Percentiles rank a stretch among this genome's conserved stretches.
These are phyloP conservation scores for Cercophora samala DNA, from an alignment of 495 filamentous ascomycete species.

Conservation along the genomic window DNA sequence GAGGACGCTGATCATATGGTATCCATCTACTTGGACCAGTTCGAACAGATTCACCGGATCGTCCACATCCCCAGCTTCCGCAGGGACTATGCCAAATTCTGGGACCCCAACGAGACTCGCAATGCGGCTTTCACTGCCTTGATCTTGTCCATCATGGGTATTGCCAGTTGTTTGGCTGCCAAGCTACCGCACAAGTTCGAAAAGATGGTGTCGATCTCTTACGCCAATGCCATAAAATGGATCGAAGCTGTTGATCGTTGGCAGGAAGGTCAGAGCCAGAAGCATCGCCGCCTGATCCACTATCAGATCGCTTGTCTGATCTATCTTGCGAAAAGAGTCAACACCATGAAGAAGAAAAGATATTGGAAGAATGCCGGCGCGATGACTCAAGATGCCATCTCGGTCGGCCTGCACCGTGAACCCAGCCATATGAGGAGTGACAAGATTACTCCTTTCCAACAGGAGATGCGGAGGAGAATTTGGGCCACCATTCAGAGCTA, in stretches of 20 bases:
- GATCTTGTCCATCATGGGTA: conserved; percentile 41
- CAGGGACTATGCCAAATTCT: conserved; percentile 44
- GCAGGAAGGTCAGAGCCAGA: conserved; percentile 39
- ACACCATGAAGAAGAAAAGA: conserved; percentile 46
- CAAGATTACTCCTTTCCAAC: conserved; percentile 49
- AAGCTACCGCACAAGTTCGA: conserved; percentile 36
- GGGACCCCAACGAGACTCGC: conserved; percentile 38
- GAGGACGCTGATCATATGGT: conserved; percentile 39
- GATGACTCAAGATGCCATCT: conserved; percentile 54
- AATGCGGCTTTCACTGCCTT: conserved; percentile 48
- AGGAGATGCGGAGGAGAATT: conserved; percentile 63
- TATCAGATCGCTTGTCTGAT: conserved; percentile 46
- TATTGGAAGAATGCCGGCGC: conserved; percentile 56
- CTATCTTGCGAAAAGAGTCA: conserved; percentile 45
- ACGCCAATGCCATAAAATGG: conserved; percentile 37
- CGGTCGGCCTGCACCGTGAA: conserved; percentile 56
- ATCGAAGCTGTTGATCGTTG: conserved; percentile 40
- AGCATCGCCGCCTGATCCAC: conserved; percentile 43
- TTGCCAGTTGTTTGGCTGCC: conserved; percentile 38
- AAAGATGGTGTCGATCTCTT: conserved; percentile 35
- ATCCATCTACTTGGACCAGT: conserved; percentile 42
- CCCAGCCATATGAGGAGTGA: conserved; percentile 35
- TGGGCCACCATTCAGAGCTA: conserved; percentile 62
- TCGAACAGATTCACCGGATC: conserved; percentile 48
- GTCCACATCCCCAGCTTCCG: conserved; percentile 46